Evolutionary conservation across 2,329 filamentous ascomycete genomes (phyloP), one percentile per base, ranked within the genome.

Genomic region (Grosmannia penicillata): DNA sequence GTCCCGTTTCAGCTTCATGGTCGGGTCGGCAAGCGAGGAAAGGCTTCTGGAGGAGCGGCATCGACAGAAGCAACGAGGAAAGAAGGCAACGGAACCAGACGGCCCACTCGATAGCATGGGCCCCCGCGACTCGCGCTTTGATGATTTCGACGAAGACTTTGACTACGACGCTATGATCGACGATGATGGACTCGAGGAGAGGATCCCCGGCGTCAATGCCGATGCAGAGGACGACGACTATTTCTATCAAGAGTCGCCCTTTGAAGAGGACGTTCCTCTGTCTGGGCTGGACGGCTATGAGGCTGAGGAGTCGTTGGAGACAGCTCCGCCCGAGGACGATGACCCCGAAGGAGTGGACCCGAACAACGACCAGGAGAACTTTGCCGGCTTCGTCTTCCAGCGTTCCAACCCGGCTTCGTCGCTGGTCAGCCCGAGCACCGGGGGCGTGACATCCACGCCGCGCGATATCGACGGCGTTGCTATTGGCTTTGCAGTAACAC

Each of bases 1-100:
- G 0, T 85, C 80, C 0, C 66, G 82, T 13, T 87, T 89, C 52
- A 87, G 82, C 49, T 89, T 89, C 50, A 82, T 86, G 65, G 71
- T 77, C 14, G 78, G 78, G 6, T 73, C 73, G 6, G 79, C 79
- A 13, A 69, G 72, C 42, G 67, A 77, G 49, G 75, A 79, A 54
- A 79, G 76, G 54, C 54, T 80, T 27, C 60, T 86, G 29, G 83
- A 85, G 53, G 82, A 84, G 48, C 70, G 75, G 34, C 80, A 85
- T 53, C 66, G 78, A 14, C 70, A 80, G 46, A 72, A 75, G 38
- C 72, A 78, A 44, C 61, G 76, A 23, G 75, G 78, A 42, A 78
- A 70, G 49, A 65, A 72, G 43, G 61, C 60, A 5, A 55, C 53
- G 4, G 53, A 56, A 17, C 51, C 63, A 41, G 50, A 59, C 22